Evolutionary conservation across 345 rosid genomes (phyloP).

Genomic region (Angophora floribunda): DNA sequence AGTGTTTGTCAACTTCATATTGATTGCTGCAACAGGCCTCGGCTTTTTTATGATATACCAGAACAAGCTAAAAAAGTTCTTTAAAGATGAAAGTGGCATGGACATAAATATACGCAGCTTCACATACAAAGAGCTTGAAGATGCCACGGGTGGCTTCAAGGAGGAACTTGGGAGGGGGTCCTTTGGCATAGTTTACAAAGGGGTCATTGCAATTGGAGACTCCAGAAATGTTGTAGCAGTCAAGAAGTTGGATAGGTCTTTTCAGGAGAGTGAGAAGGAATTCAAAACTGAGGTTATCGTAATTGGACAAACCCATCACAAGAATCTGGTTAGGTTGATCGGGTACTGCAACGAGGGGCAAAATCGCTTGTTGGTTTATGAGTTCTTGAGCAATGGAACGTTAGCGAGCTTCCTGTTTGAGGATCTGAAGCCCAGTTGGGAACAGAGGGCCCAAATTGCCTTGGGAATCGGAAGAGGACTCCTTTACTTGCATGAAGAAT

Average conservation of each 20-base stretch:
- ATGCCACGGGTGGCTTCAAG: slow-evolving; percentile 22
- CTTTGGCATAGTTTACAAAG: slow-evolving; percentile 18
- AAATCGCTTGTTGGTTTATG: slow-evolving; percentile 36
- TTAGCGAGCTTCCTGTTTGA: slow-evolving; percentile 30
- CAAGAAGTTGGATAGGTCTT: slow-evolving; percentile 21
- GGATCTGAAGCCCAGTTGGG: slow-evolving; percentile 29
- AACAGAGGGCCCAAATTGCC: slow-evolving; percentile 27
- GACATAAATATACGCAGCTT: slow-evolving; percentile 13
- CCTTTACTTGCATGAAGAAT: slow-evolving; percentile 48
- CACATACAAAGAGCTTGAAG: slow-evolving; percentile 16
- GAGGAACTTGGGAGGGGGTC: slow-evolving; percentile 28
- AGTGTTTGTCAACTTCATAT: slow-evolving; percentile 3
- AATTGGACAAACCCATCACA: slow-evolving; percentile 46
- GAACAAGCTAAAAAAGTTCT: background rate
- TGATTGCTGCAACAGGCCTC: background rate
- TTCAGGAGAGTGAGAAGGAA: slow-evolving; percentile 35
- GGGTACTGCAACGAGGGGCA: slow-evolving; percentile 45
- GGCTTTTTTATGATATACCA: background rate
- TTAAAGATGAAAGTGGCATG: background rate
- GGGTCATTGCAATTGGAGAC: slow-evolving; percentile 7
- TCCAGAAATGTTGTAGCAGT: slow-evolving; percentile 16
- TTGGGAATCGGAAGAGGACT: slow-evolving; percentile 39
- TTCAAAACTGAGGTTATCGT: slow-evolving; percentile 40
- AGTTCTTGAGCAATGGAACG: slow-evolving; percentile 45
- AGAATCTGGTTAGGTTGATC: slow-evolving; percentile 32